Conservation (phyloP, 495 filamentous ascomycete species). For the Penicillium pulvis region DNA sequence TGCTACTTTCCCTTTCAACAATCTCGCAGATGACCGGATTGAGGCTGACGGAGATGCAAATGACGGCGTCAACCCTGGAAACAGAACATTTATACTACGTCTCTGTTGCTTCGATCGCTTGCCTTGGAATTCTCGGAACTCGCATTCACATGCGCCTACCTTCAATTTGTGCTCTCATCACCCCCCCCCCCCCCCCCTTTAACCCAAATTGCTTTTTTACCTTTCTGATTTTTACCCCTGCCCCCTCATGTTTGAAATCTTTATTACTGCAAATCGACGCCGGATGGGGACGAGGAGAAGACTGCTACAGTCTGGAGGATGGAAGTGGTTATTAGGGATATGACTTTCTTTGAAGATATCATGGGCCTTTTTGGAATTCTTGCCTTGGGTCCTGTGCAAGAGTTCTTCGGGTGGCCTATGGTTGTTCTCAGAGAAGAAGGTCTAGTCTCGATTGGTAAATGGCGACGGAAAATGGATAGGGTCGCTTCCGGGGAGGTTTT, state of each 20-base stretch:
- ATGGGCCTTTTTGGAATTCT: constrained; percentile 14
- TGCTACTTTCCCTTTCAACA: constrained; percentile 7
- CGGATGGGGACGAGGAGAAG: constrained; percentile 32
- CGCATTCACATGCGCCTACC: constrained; percentile 24
- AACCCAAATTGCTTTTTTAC: constrained; percentile 9
- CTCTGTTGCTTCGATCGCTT: constrained; percentile 25
- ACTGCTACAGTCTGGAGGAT: constrained; percentile 17
- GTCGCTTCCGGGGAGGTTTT: constrained; percentile 57
- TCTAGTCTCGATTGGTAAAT: constrained; percentile 32
- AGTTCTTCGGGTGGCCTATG: constrained; percentile 3
- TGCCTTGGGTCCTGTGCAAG: constrained; percentile 14
- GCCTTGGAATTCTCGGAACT: constrained; percentile 27
- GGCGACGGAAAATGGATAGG: constrained; percentile 54
- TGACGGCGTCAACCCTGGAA: constrained; percentile 29
- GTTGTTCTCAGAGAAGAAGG: constrained; percentile 11
- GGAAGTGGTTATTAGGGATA: constrained; percentile 11
- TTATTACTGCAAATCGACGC: constrained; percentile 31
- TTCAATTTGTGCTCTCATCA: constrained; percentile 14
- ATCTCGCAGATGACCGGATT: constrained; percentile 21
- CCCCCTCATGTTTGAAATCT: constrained; percentile 2
- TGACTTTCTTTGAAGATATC: constrained; percentile 19
- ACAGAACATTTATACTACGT: constrained; percentile 18
- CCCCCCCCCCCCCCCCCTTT: constrained; percentile 9
- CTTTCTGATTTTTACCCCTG: constrained; percentile 16
- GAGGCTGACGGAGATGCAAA: constrained; percentile 43